phyloP scores from a whole-genome alignment of 1,284 basidiomycete species.

The Fomitopsis betulina region DNA sequence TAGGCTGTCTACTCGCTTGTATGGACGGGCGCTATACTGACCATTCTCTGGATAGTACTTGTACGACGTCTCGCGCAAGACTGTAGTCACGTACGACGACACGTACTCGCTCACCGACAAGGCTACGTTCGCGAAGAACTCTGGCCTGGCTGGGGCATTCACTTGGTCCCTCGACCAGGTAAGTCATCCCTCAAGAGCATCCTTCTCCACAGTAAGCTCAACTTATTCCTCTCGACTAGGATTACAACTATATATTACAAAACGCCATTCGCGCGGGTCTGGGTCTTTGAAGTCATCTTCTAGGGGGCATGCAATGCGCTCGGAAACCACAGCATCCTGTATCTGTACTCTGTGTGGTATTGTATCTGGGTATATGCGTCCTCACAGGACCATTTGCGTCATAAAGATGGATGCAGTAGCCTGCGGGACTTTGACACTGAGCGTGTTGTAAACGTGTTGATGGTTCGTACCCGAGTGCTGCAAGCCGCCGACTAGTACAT shows the following conservation, averaged over 20 bases:
- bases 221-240: conserved; percentile 23
- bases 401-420: too few species aligned
- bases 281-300: conserved; percentile 14
- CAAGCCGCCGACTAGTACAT: too few species aligned
- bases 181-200: conserved; percentile 7
- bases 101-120: conserved; percentile 64
- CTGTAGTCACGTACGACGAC: conserved; percentile 72
- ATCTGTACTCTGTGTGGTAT: too few species aligned
- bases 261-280: conserved; percentile 39
- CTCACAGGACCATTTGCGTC: too few species aligned
- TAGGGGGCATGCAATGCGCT: neutral
- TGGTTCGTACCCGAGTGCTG: too few species aligned
- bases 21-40: neutral
- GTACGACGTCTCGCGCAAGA: conserved; percentile 37
- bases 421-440: too few species aligned
- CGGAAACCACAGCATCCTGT: too few species aligned
- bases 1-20: neutral
- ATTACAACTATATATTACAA: conserved; percentile 40
- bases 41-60: conserved; percentile 30
- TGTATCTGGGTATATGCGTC: too few species aligned
- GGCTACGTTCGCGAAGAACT: conserved; percentile 54
- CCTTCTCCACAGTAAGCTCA: neutral
- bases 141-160: conserved; percentile 59
- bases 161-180: conserved; percentile 57
- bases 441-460: too few species aligned